A percentile compares a stretch with the other conserved stretches of the same genome.
Evolutionary conservation across 1,284 basidiomycete genomes (phyloP).

Genomic region (Ceratobasidium sp.): DNA sequence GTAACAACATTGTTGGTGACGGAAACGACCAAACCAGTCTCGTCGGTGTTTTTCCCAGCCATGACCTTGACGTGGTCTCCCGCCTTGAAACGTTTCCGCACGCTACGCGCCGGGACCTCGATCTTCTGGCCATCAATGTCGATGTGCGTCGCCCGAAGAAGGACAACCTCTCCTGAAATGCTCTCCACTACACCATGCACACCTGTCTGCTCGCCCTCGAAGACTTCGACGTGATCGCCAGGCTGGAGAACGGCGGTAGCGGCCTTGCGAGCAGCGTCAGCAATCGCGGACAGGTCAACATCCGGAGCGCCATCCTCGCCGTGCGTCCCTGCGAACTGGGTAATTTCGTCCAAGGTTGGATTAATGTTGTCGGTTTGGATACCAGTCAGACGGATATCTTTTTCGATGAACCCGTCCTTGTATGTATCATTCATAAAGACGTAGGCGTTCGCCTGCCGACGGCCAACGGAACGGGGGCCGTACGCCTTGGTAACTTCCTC

Average conservation of each 20-base stretch:
- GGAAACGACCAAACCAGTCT: conserved; percentile 95
- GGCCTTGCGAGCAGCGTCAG: conserved; percentile 87
- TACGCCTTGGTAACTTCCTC: conserved; percentile 93
- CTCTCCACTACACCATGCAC: conserved; percentile 92
- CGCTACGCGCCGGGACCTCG: conserved; percentile 88
- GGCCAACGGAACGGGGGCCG: conserved; percentile 75
- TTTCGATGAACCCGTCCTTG: conserved; percentile 94
- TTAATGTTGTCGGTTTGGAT: conserved; percentile 91
- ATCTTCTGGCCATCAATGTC: conserved; percentile 87
- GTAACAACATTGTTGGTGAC: conserved; percentile 93
- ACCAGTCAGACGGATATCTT: conserved; percentile 88
- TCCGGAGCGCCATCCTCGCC: conserved; percentile 58
- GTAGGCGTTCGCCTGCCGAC: conserved; percentile 61
- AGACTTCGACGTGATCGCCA: conserved; percentile 97
- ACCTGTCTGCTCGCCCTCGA: conserved; percentile 95
- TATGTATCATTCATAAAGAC: conserved; percentile 95
- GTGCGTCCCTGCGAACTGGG: conserved; percentile 79
- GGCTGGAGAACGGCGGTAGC: conserved; percentile 93
- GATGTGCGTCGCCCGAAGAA: conserved; percentile 81
- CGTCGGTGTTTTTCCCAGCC: conserved; percentile 92
- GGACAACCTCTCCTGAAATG: conserved; percentile 87
- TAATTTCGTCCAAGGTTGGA: conserved; percentile 96
- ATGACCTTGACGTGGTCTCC: conserved; percentile 99
- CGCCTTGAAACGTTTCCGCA: conserved; percentile 94
- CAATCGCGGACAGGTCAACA: conserved; percentile 85